Evolutionary conservation across 495 filamentous ascomycete genomes (phyloP).

Genomic region (Cryomyces antarcticus): DNA sequence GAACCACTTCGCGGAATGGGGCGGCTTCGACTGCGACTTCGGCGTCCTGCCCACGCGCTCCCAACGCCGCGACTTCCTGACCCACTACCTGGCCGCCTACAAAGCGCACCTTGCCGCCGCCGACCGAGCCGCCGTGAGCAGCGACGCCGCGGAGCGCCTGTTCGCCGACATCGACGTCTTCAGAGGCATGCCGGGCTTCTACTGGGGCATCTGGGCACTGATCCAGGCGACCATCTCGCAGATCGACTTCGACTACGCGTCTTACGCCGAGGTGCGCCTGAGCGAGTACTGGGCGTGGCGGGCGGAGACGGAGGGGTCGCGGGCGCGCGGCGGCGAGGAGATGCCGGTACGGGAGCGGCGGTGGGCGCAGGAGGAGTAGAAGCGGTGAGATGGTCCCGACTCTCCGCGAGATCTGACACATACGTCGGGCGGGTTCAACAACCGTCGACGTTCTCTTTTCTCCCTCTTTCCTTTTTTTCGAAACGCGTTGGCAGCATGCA

Average conservation of each 20-base stretch:
- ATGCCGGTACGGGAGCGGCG: conserved; percentile 57
- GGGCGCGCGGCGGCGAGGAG: conserved; percentile 34
- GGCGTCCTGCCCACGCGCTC: conserved; percentile 58
- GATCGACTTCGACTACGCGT: conserved; percentile 93
- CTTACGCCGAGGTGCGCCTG: conserved; percentile 70
- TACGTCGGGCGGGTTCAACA: too few species aligned
- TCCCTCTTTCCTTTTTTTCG: too few species aligned
- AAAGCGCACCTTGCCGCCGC: conserved; percentile 16
- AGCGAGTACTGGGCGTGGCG: conserved; percentile 97
- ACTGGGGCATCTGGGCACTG: conserved; percentile 87
- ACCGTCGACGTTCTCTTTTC: too few species aligned
- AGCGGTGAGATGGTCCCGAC: background rate
- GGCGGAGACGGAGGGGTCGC: conserved; percentile 40
- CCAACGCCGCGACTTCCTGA: conserved; percentile 63
- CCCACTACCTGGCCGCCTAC: conserved; percentile 54
- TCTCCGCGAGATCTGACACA: too few species aligned
- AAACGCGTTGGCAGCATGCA: too few species aligned
- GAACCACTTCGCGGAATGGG: conserved; percentile 99
- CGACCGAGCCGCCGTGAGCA: conserved; percentile 10
- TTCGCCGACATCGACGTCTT: conserved; percentile 69
- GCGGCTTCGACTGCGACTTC: conserved; percentile 87
- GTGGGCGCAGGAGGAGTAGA: conserved; percentile 45
- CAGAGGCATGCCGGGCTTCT: conserved; percentile 77
- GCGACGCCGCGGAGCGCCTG: conserved; percentile 42
- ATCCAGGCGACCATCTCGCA: conserved; percentile 90